Base-by-base conservation (phyloP, 192 early-diverging fungal genomes). In the Pilaira anomala region DNA sequence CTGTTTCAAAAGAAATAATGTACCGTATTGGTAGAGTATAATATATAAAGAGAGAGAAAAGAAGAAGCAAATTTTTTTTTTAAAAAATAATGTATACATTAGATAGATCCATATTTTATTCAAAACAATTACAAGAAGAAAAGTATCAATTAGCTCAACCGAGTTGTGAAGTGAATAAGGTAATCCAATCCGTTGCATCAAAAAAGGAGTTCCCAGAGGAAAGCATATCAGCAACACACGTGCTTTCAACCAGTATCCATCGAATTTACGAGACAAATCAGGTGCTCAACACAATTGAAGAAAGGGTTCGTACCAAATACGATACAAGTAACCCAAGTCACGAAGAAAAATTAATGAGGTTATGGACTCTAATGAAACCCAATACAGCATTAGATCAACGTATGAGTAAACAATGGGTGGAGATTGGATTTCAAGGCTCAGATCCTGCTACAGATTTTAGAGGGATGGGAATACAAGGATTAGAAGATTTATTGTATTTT, bases 391-490 rank as follows among this genome's bases (percentile, higher is more conserved):
- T 87, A 22, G 60, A 66, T 7, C 40, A 58, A 14, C 66, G 89
- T 18, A 66, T 75, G 21, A 77, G 84, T 6, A 63, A 78, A 58
- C 88, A 91, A 62, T 92, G 89, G 90, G 54, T 52, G 14, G 75
- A 82, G 69, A 85, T 94, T 71, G 92, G 92, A 0, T 94, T 94
- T 62, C 92, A 94, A 69, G 92, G 91, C 42, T 81, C 74, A 18
- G 88, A 92, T 64, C 89, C 91, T 4, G 86, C 91, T 19, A 92
- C 91, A 0, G 92, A 94, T 71, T 94, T 94, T 62, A 79, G 92
- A 48, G 88, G 88, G 28, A 93, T 94, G 91, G 91, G 87, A n/a
- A 72, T 90, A 63, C 85, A 86, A 44, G 89, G 80, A 24, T 70
- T 93, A 25, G 88, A 91, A 62, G 84, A 91, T 65, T 69, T 91